A percentile compares a stretch with the other conserved stretches of the same genome.
phyloP scores from a whole-genome alignment of 768 basidiomycete genomes.

The Crassisporium funariophilum region DNA sequence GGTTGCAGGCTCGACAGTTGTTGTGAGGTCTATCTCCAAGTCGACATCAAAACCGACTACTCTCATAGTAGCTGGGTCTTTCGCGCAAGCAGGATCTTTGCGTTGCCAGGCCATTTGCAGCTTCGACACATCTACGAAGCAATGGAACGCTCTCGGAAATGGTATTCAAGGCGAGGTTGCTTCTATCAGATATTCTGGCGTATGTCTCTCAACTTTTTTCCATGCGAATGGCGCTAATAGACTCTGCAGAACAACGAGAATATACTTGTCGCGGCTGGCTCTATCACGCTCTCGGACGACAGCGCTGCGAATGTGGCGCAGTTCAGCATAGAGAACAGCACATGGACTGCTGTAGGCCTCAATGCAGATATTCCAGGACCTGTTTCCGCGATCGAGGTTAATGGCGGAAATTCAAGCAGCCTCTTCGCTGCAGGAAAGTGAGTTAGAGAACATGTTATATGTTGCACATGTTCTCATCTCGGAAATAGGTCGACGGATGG shows the following conservation, averaged over 20 bases:
- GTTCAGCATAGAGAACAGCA: conserved; percentile 69
- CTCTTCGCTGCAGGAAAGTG: conserved; percentile 90
- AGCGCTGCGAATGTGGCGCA: conserved; percentile 71
- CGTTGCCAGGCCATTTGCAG: conserved; percentile 79
- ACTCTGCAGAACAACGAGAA: conserved; percentile 60
- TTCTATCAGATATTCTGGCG: conserved; percentile 79
- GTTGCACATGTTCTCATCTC: background rate
- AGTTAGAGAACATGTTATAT: conserved; percentile 26
- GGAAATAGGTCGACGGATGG: conserved; percentile 54
- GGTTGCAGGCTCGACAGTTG: conserved; percentile 51
- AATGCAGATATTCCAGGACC: conserved; percentile 77
- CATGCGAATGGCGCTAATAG: conserved; percentile 10
- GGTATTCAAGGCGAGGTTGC: conserved; percentile 84
- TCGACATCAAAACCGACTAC: conserved; percentile 60
- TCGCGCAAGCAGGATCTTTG: conserved; percentile 74
- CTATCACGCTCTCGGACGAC: conserved; percentile 66
- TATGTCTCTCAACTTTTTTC: conserved; percentile 39
- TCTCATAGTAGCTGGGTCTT: conserved; percentile 87
- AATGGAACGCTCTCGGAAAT: conserved; percentile 80
- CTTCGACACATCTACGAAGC: conserved; percentile 64
- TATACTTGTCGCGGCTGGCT: conserved; percentile 77
- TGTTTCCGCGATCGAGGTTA: conserved; percentile 85
- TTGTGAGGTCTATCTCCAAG: conserved; percentile 71
- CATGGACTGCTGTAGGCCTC: conserved; percentile 73
- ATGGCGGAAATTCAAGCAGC: conserved; percentile 77